Conservation (phyloP, 2,329 filamentous ascomycete species). For the Neofusicoccum cordaticola region DNA sequence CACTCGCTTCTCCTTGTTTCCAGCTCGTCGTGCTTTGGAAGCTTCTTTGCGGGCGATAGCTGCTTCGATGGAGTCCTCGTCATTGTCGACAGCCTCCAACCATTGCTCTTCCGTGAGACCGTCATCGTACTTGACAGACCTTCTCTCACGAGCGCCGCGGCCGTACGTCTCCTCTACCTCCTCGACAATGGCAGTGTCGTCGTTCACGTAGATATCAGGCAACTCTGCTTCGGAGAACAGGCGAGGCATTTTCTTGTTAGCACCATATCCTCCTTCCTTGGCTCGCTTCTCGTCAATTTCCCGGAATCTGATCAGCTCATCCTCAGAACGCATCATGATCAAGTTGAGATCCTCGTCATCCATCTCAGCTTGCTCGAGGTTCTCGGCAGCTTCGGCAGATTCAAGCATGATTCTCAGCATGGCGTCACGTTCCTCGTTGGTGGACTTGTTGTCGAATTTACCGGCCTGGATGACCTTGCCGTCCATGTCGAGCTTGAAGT, state of each 20-base stretch:
- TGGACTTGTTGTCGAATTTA: slow-evolving; percentile 99
- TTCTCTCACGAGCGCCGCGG: slow-evolving; percentile 91
- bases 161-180: slow-evolving; percentile 73
- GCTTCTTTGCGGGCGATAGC: slow-evolving; percentile 88
- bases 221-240: slow-evolving; percentile 85
- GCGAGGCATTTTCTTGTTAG: slow-evolving; percentile 66
- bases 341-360: slow-evolving; percentile 96
- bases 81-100: slow-evolving; percentile 95
- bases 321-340: slow-evolving; percentile 84
- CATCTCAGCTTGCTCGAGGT: slow-evolving; percentile 91
- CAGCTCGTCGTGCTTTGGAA: slow-evolving; percentile 73
- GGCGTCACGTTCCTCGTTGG: slow-evolving; percentile 95
- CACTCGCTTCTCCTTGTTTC: slow-evolving; percentile 67
- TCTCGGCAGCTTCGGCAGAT: slow-evolving; percentile 65
- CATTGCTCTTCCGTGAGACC: slow-evolving; percentile 98
- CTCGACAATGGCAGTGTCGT: slow-evolving; percentile 77
- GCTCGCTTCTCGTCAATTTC: slow-evolving; percentile 74
- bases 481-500: slow-evolving; percentile 98
- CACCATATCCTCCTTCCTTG: slow-evolving; percentile 69
- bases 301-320: slow-evolving; percentile 76
- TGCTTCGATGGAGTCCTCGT: slow-evolving; percentile 90
- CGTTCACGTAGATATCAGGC: slow-evolving; percentile 88
- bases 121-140: slow-evolving; percentile 92
- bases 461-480: slow-evolving; percentile 99
- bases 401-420: slow-evolving; percentile 93